phyloP scores from a whole-genome alignment of 2,329 filamentous ascomycete species.

The Trichoderma aggressivum region DNA sequence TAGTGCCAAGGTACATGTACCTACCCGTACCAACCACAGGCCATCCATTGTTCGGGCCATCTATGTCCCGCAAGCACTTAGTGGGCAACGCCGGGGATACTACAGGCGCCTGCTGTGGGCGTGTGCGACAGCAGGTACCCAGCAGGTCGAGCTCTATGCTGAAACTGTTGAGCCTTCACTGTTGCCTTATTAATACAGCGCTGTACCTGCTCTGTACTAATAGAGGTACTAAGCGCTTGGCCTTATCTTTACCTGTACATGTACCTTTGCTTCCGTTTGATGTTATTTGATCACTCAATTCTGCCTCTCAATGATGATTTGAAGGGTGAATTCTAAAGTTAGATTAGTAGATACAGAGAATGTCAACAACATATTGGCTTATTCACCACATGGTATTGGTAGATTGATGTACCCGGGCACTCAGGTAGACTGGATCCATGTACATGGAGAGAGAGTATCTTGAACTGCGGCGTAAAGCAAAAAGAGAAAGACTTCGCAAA shows the following conservation, averaged over 20 bases:
- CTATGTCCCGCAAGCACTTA: slow-evolving; percentile 4
- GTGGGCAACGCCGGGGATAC: background rate
- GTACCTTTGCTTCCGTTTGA: background rate
- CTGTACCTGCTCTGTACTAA: background rate
- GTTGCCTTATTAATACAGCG: background rate
- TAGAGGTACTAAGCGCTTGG: too few relatives aligned
- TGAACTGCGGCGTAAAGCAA: too few relatives aligned
- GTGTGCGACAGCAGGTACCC: background rate
- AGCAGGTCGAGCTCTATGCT: background rate
- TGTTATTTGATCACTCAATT: background rate
- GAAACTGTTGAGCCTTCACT: background rate
- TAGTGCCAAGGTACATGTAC: too few relatives aligned
- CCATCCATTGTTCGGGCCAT: background rate
- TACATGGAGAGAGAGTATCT: background rate
- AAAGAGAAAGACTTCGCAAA: too few relatives aligned
- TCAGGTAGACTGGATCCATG: too few relatives aligned
- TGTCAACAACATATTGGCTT: background rate
- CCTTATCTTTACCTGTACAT: background rate
- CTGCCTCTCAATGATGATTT: background rate
- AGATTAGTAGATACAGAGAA: too few relatives aligned
- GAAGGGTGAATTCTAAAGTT: too few relatives aligned
- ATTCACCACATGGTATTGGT: background rate
- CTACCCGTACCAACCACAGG: background rate
- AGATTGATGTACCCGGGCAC: background rate
- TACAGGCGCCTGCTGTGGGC: background rate